Percentiles rank a stretch among this genome's conserved stretches.
phyloP scores from a whole-genome alignment of 345 rosid species.

The Ceriops zippeliana region DNA sequence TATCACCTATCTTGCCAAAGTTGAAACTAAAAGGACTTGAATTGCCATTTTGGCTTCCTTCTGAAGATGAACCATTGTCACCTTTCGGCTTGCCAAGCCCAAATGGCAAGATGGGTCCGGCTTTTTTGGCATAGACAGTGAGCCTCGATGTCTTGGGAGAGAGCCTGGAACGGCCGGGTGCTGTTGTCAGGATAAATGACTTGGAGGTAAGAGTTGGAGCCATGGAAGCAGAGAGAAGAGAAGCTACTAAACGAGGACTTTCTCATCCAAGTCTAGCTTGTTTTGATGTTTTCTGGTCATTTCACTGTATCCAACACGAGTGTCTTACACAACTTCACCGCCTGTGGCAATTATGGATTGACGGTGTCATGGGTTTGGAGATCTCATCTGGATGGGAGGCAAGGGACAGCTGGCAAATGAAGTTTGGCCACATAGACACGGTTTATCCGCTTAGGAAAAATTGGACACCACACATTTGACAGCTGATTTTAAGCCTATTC shows the following conservation, averaged over 20 bases:
- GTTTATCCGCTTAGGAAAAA: conserved; percentile 31
- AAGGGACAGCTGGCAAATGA: conserved; percentile 38
- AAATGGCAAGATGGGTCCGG: conserved; percentile 42
- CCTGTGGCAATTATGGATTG: conserved; percentile 23
- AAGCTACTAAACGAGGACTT: conserved; percentile 13
- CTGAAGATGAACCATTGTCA: conserved; percentile 21
- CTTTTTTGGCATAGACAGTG: conserved; percentile 52
- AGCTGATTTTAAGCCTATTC: not conserved
- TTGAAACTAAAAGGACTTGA: conserved; percentile 58
- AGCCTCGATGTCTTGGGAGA: conserved; percentile 38
- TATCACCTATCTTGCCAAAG: conserved; percentile 55
- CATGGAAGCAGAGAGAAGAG: conserved; percentile 27
- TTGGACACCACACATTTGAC: conserved; percentile 24
- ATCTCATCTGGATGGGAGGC: conserved; percentile 43
- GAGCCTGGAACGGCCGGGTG: conserved; percentile 35
- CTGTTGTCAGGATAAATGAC: conserved; percentile 52
- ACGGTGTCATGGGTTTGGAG: conserved; percentile 16
- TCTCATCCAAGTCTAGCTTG: conserved; percentile 26
- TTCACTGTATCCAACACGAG: conserved; percentile 3
- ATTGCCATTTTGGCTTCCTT: conserved; percentile 29
- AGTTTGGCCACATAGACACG: conserved; percentile 36
- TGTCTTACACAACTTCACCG: not conserved
- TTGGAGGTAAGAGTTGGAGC: conserved; percentile 64
- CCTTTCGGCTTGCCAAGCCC: conserved; percentile 46
- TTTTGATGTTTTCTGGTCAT: conserved; percentile 6